phyloP scores from a whole-genome alignment of 2,329 filamentous ascomycete genomes.

The Mariannaea elegans region DNA sequence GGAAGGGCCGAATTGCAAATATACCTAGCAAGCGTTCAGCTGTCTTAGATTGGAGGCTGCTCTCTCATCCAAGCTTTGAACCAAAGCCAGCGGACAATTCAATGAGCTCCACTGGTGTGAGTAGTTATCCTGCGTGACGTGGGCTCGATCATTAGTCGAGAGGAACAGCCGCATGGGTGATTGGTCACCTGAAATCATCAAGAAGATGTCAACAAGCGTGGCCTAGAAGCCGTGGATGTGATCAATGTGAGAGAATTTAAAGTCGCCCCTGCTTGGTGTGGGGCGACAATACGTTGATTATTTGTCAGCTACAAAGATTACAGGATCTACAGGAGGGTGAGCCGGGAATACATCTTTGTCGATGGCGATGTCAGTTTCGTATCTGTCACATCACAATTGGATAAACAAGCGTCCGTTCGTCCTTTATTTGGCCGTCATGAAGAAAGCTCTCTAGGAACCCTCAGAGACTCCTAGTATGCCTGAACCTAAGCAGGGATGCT shows the following conservation, averaged over 20 bases:
- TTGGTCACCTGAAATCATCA: neutral
- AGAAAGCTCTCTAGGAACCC: neutral
- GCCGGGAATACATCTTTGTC: neutral
- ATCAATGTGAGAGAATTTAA: too few relatives aligned
- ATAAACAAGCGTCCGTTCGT: neutral
- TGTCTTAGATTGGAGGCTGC: too few relatives aligned
- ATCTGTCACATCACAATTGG: neutral
- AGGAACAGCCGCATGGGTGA: neutral
- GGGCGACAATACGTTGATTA: neutral
- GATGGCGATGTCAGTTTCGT: neutral
- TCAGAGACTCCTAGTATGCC: neutral
- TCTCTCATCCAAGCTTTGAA: too few relatives aligned
- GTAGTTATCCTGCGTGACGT: neutral
- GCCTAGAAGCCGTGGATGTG: too few relatives aligned
- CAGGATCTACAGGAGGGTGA: neutral
- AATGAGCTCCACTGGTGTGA: neutral
- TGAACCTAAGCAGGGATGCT: neutral
- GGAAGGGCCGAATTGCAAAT: too few relatives aligned
- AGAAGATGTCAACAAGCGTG: neutral
- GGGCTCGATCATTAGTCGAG: neutral
- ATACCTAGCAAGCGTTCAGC: too few relatives aligned
- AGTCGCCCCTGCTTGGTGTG: too few relatives aligned
- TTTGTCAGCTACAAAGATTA: neutral
- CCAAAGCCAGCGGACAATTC: neutral
- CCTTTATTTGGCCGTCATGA: slow-evolving; percentile 1